phyloP scores from a whole-genome alignment of 83 land plant genomes.

The Picea abies region DNA sequence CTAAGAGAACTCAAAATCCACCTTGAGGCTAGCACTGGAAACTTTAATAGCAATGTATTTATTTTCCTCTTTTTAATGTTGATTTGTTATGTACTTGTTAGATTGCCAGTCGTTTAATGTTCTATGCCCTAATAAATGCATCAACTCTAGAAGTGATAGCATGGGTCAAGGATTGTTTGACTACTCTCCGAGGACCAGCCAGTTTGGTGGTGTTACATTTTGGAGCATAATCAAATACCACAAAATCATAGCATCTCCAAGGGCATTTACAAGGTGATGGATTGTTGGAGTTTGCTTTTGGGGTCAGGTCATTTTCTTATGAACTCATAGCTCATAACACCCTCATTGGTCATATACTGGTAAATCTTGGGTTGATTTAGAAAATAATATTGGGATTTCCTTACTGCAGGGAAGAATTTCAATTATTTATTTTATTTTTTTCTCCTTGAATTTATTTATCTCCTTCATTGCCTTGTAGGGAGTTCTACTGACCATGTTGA shows the following conservation, averaged over 20 bases:
- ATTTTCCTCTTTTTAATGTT: no score
- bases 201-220: no score
- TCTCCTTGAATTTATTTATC: neutral
- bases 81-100: no score
- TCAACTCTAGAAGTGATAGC: no score
- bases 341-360: neutral
- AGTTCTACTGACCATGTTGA: neutral
- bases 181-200: no score
- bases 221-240: neutral
- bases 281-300: neutral
- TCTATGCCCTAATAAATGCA: no score
- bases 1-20: no score
- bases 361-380: neutral
- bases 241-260: neutral
- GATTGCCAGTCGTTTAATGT: no score
- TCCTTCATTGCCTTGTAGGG: slow-evolving; percentile 3
- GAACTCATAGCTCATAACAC: neutral
- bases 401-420: neutral
- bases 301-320: neutral
- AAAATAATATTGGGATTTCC: neutral
- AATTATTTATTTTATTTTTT: neutral
- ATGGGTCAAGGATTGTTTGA: no score
- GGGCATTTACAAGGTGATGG: neutral
- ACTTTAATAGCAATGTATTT: no score
- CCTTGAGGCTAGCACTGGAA: no score